These are phyloP conservation scores for Annulohypoxylon maeteangense DNA, from an alignment of 495 filamentous ascomycete species.

Conservation along the genomic window DNA sequence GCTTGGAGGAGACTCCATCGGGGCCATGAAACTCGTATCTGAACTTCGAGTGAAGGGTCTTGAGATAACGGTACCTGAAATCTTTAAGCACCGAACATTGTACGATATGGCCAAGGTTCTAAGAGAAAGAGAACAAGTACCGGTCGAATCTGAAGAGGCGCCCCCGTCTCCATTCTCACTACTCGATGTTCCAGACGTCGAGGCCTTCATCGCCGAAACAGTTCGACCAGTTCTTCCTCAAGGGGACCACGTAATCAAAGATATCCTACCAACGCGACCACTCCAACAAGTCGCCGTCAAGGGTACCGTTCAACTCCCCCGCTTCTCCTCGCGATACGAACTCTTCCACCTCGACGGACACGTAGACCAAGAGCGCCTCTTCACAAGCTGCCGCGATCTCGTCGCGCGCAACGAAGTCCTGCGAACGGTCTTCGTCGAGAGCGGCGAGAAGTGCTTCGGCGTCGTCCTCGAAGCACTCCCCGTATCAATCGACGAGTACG, in stretches of 20 bases:
- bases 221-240: conserved; percentile 55
- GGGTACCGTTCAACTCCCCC: conserved; percentile 65
- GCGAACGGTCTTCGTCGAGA: conserved; percentile 73
- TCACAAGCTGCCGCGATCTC: conserved; percentile 53
- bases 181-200: conserved; percentile 44
- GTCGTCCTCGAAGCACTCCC: conserved; percentile 68
- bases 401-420: conserved; percentile 72
- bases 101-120: conserved; percentile 55
- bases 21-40: conserved; percentile 74
- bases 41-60: conserved; percentile 63
- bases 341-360: conserved; percentile 49
- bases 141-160: conserved; percentile 12
- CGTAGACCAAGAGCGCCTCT: conserved; percentile 46
- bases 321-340: conserved; percentile 57
- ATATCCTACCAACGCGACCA: conserved; percentile 70
- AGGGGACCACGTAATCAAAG: conserved; percentile 57
- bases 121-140: conserved; percentile 29
- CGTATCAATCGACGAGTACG: conserved; percentile 63
- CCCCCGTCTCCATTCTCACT: conserved; percentile 49
- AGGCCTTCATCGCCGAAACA: conserved; percentile 40
- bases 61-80: conserved; percentile 63
- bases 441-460: conserved; percentile 66
- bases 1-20: conserved; percentile 76
- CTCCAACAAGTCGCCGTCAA: conserved; percentile 72
- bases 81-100: conserved; percentile 63